Percentiles rank a stretch among this genome's conserved stretches.
Evolutionary conservation across 495 filamentous ascomycete species (phyloP).

Genomic region (Lasiosphaeria hispida): DNA sequence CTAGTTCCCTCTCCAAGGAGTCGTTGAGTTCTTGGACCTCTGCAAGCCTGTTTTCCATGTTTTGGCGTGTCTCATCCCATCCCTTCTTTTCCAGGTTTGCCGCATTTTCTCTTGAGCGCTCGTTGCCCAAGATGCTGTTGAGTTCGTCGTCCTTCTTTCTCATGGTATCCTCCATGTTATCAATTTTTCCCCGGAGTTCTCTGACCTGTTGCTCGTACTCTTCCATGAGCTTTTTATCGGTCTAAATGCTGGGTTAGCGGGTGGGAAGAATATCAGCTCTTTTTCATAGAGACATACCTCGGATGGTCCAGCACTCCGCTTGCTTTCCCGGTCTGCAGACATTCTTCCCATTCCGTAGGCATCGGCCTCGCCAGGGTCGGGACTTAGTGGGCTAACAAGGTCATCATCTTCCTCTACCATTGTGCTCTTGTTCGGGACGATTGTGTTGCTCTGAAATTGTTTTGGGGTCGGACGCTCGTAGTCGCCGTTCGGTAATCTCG

Average conservation of each 20-base stretch:
- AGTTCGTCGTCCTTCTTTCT: constrained; percentile 52
- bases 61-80: constrained; percentile 70
- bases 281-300: constrained; percentile 39
- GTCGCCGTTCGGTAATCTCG: constrained; percentile 39
- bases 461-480: constrained; percentile 68
- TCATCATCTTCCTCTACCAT: constrained; percentile 97
- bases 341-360: constrained; percentile 61
- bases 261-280: constrained; percentile 13
- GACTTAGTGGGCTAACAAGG: constrained; percentile 31
- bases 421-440: constrained; percentile 95
- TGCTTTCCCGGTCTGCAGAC: constrained; percentile 50
- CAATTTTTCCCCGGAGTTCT: constrained; percentile 70
- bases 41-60: constrained; percentile 74
- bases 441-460: constrained; percentile 91
- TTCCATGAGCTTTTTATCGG: constrained; percentile 67
- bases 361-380: constrained; percentile 57
- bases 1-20: constrained; percentile 73
- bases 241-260: constrained; percentile 35
- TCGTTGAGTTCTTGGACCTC: constrained; percentile 75
- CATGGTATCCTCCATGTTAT: constrained; percentile 62
- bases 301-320: constrained; percentile 53
- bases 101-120: constrained; percentile 41
- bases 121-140: constrained; percentile 37
- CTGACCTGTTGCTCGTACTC: constrained; percentile 77
- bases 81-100: constrained; percentile 60